These are phyloP conservation scores for Penicillium crustosum DNA, from an alignment of 2,329 filamentous ascomycete genomes.

Conservation along the genomic window DNA sequence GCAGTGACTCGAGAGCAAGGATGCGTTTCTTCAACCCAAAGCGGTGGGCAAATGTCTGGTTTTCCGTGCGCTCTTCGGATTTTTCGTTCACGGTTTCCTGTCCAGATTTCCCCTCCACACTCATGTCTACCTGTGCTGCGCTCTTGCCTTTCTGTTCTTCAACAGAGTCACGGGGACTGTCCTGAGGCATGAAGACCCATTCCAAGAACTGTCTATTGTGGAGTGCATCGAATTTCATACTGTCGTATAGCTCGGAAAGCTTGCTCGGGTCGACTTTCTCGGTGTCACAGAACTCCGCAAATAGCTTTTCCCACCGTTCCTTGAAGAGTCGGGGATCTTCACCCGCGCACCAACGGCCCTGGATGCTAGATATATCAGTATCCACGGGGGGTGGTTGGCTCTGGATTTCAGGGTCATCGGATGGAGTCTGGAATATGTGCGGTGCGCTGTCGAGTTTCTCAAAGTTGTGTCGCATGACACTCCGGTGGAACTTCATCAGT, in stretches of 20 bases:
- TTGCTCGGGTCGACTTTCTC: slow-evolving; percentile 99
- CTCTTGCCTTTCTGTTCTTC: slow-evolving; percentile 34
- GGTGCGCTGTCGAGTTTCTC: slow-evolving; percentile 67
- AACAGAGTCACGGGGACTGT: slow-evolving; percentile 73
- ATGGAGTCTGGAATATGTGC: slow-evolving; percentile 58
- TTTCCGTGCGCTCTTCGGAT: slow-evolving; percentile 34
- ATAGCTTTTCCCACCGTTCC: slow-evolving; percentile 97
- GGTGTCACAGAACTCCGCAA: slow-evolving; percentile 91
- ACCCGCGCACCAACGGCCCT: slow-evolving; percentile 91
- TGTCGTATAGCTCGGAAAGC: slow-evolving; percentile 97
- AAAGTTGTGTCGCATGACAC: slow-evolving; percentile 94
- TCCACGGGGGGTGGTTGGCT: slow-evolving; percentile 21
- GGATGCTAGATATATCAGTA: slow-evolving; percentile 68
- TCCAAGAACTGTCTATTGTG: slow-evolving; percentile 96
- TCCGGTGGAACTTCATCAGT: slow-evolving; percentile 94
- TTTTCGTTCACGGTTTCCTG: slow-evolving; percentile 28
- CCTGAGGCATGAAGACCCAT: slow-evolving; percentile 92
- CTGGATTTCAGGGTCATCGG: slow-evolving; percentile 14
- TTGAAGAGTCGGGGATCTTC: slow-evolving; percentile 94
- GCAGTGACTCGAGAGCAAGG: slow-evolving; percentile 46
- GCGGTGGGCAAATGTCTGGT: slow-evolving; percentile 38
- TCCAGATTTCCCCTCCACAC: slow-evolving; percentile 21
- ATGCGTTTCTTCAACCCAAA: slow-evolving; percentile 55
- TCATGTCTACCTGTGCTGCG: slow-evolving; percentile 20
- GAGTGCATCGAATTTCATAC: slow-evolving; percentile 98